Evolutionary conservation across 2,329 filamentous ascomycete species (phyloP).

Genomic region (Pezicula neosporulosa): DNA sequence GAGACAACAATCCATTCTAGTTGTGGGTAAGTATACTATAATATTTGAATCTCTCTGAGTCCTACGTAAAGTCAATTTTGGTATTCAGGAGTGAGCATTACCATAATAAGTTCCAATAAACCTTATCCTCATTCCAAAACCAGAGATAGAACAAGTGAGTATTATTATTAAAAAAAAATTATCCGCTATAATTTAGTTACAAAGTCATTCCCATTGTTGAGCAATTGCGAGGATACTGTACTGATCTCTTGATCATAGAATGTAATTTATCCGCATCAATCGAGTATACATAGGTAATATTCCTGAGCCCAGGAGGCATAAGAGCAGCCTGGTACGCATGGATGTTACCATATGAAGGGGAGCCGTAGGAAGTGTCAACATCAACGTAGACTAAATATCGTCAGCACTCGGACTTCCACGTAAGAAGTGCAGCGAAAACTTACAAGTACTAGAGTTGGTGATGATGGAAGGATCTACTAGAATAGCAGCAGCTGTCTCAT

Average conservation of each 20-base stretch:
- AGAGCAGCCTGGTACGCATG: conserved; percentile 38
- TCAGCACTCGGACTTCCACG: neutral
- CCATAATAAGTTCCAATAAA: neutral
- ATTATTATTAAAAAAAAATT: neutral
- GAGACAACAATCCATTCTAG: no score
- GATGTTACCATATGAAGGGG: conserved; percentile 38
- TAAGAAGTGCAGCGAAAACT: conserved; percentile 3
- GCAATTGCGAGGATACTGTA: conserved; percentile 21
- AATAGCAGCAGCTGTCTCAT: conserved; percentile 40
- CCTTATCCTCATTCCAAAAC: neutral
- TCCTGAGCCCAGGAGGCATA: conserved; percentile 31
- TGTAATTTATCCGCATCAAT: conserved; percentile 34
- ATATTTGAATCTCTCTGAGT: no score
- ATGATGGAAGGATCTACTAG: conserved; percentile 35
- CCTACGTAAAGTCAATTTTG: no score
- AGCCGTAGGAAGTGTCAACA: conserved; percentile 37
- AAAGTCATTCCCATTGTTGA: conserved; percentile 1
- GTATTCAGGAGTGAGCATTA: neutral
- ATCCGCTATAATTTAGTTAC: neutral
- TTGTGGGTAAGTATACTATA: no score
- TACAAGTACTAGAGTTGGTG: conserved; percentile 32
- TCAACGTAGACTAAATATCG: conserved; percentile 33
- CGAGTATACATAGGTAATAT: conserved; percentile 36
- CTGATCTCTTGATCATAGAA: conserved; percentile 32
- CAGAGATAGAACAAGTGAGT: neutral